phyloP scores from a whole-genome alignment of 2,329 filamentous ascomycete genomes.

The Colletotrichum destructivum region DNA sequence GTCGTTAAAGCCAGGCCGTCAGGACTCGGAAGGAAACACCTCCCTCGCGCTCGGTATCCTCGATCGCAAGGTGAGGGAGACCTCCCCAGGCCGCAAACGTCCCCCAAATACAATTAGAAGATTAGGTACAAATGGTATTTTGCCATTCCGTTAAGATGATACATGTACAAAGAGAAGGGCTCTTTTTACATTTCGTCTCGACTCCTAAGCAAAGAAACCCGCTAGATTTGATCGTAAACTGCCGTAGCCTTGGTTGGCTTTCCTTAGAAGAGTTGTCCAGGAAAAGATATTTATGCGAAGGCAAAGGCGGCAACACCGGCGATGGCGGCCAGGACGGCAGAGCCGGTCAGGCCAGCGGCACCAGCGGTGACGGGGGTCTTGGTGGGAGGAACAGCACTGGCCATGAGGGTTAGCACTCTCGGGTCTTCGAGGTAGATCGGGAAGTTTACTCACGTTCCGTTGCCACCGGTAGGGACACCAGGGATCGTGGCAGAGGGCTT shows the following conservation, averaged over 20 bases:
- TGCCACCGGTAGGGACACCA: constrained; percentile 43
- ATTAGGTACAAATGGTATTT: constrained; percentile 59
- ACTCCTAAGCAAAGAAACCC: constrained; percentile 45
- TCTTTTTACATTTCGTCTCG: constrained; percentile 52
- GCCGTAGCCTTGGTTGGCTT: constrained; percentile 59
- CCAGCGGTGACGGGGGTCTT: constrained; percentile 63
- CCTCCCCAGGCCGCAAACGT: background rate
- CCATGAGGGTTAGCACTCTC: constrained; percentile 42
- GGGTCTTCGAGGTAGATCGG: background rate
- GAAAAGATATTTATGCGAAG: constrained; percentile 65
- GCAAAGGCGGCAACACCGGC: constrained; percentile 69
- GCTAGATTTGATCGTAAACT: constrained; percentile 55
- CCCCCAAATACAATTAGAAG: constrained; percentile 60
- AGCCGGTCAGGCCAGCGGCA: constrained; percentile 68
- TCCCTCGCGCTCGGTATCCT: constrained; percentile 18
- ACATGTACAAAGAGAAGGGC: constrained; percentile 44
- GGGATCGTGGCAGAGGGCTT: constrained; percentile 46
- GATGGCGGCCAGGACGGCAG: constrained; percentile 67
- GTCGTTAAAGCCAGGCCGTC: constrained; percentile 41
- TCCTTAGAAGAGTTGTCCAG: constrained; percentile 52
- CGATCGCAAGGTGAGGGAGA: constrained; percentile 1
- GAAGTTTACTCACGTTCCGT: constrained; percentile 50
- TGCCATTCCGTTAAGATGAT: constrained; percentile 46
- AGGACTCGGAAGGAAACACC: background rate
- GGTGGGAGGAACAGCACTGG: constrained; percentile 45